Percentiles rank a stretch among this genome's conserved stretches.
Conservation (phyloP, 768 basidiomycete genomes). For the Tulasnella calospora region DNA sequence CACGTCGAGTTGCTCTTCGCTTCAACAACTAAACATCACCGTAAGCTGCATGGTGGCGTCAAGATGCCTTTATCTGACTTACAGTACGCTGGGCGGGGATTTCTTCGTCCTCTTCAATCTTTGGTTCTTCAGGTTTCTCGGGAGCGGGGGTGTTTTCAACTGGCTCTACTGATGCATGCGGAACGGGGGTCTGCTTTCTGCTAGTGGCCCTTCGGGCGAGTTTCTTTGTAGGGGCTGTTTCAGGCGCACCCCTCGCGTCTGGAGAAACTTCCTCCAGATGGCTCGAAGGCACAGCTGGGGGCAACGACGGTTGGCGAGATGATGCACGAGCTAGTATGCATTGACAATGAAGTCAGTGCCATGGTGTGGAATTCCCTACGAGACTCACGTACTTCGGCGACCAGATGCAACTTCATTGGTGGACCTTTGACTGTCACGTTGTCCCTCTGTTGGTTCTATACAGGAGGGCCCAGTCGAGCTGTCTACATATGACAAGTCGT, state of each 20-base stretch:
- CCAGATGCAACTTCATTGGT: background rate
- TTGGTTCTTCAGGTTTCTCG: background rate
- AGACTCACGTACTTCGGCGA: background rate
- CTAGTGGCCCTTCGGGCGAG: background rate
- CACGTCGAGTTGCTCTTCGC: conserved; percentile 10
- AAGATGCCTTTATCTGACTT: background rate
- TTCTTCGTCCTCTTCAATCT: background rate
- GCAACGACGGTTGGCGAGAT: conserved; percentile 8
- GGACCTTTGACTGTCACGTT: background rate
- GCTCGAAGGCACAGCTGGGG: background rate
- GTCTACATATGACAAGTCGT: conserved; percentile 12
- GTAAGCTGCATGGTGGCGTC: background rate
- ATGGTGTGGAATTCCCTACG: background rate
- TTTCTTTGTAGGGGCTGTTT: conserved; percentile 3
- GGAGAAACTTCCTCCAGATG: background rate
- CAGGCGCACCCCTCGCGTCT: background rate
- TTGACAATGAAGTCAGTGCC: background rate
- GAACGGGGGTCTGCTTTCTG: background rate
- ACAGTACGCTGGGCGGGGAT: background rate
- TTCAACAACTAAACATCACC: background rate
- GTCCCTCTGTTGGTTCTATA: background rate
- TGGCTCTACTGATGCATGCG: background rate
- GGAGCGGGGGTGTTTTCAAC: background rate
- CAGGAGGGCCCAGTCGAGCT: background rate
- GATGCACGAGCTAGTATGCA: background rate